Base-by-base conservation (phyloP, 169 alveolate species). In the Cryptosporidium muris region DNA sequence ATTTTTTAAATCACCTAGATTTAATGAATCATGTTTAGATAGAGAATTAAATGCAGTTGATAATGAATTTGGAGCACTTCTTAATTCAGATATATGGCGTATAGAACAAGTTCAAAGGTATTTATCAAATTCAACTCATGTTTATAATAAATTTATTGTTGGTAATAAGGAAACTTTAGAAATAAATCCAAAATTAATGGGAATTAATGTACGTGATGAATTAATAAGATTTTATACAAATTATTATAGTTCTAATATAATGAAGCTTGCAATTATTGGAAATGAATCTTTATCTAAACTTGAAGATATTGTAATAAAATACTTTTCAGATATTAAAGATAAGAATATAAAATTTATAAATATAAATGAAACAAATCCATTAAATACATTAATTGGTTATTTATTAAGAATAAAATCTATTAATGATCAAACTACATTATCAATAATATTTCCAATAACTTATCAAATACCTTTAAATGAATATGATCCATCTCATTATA, bases 31-130 rank as follows among this genome's bases (percentile, higher is more conserved):
- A 16, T 92, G 92, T 12, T 67, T 89, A 1, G 89, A 90, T 34
- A 90, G 92, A 74, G 96, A 93, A 65, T 81, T 93, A 37, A 82
- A 90, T 65, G 95, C 94, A 25, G 91, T 93, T 11, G 94, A 93
- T 53, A 74, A 89, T 66, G 96, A 93, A 65, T 82, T 65, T n/a
- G n/a, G n/a, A n/a, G n/a, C n/a, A n/a, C n/a, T n/a, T n/a, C n/a
- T n/a, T n/a, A n/a, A 12, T 49, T 49, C 9, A 9, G 12, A 49
- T 49, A 11, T n/a, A n/a, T n/a, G n/a, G n/a, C n/a, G n/a, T n/a
- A 8, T 74, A 45, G 82, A 74, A 0, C 82, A 74, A 36, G 67
- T 74, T 3, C 60, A 58, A 6, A 74, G 60, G 25, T 58, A 74
- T 38, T 43, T 74, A 43, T 38, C 82, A 2, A 68, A 74, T 56